Base-by-base conservation (phyloP, 768 basidiomycete species). In the Russula compacta region DNA sequence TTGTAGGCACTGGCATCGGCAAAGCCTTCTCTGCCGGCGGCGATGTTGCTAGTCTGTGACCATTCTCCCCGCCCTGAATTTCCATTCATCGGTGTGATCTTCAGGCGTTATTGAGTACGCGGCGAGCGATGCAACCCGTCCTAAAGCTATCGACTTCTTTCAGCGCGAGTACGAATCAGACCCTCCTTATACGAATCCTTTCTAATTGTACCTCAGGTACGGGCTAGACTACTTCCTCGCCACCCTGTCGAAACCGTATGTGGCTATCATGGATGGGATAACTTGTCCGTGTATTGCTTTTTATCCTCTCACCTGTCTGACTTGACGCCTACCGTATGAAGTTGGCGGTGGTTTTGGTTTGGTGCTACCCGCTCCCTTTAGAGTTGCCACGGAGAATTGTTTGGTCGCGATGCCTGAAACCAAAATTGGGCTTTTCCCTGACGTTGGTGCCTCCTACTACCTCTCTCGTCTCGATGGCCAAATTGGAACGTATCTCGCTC, bases 301-400 rank as follows among this genome's bases (percentile, higher is more conserved):
- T 61, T 43, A 55, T 50, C 33, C 52, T 56, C 53, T 40, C 38
- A 12, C 56, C 66, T 59, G 54, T 39, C 38, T n/a, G 14, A 8
- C 29, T 39, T 29, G 38, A 46, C 38, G 7, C 11, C 33, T 63
- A 15, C 53, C 64, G 35, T 47, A 50, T 64, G 38, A 63, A 97
- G 93, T 98, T 87, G 97, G 97, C 49, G 97, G 97, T 56, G 97
- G 97, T 52, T 91, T 89, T 21, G 97, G 97, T 42, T 83, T 99
- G 51, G 78, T 83, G 42, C 83, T 86, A 11, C 82, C 86, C 59
- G 95, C 95, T 4, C 81, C 86, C 0, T 94, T 98, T 74, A 82
- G 97, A 62, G 81, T 99, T 58, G 95, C 95, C 4, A 98, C 95
- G 3, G 93, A 95, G 72, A 89, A 88, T 32, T 97, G 95, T 0